Evolutionary conservation across 2,329 filamentous ascomycete species (phyloP), one percentile per base, ranked within the genome.

Genomic region (Botrytis cinerea): DNA sequence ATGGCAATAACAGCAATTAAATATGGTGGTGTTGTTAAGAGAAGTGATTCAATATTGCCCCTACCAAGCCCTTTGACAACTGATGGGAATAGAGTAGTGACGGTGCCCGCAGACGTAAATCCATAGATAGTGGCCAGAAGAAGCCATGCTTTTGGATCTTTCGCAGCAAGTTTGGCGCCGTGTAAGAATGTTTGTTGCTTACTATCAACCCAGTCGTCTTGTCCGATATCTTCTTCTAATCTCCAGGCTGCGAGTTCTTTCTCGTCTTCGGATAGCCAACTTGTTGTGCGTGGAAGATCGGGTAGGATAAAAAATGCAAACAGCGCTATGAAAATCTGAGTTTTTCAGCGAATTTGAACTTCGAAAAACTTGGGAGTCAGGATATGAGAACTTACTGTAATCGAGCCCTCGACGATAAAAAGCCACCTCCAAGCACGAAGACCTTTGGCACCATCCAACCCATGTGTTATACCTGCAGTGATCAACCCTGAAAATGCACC

Each of bases 351-450:
- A 35, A 48, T 51, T 57, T 2, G 22, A 28, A 18, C 12, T 67
- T 45, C 14, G 18, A 20, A n/a, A 14, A 38, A 16, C 8, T 8
- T 2, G 1, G 14, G 16, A 25, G 25, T 32, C 1, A 25, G 7
- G 7, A 25, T 1, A 6, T 32, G 35, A 40, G 32, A 28, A 66
- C 69, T 2, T 43, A 66, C 80, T 2, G 86, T 88, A 0, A 84
- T 84, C 20, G 77, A 74, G 1, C 83, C 83, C 69, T 84, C 82
- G 20, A 85, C 79, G 48, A 86, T 84, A 73, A 88, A 88, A 0
- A 87, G 80, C 87, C 87, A 89, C 69, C 83, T 79, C 87, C 86
- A 88, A 4, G 86, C 86, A 9, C 81, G 79, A 9, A 88, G 82
- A 1, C 86, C 85, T 70, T 83, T 83, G 3, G 79, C 81, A 8